Conservation (phyloP, 2,329 filamentous ascomycete species). For the Stagonosporopsis rhizophila region DNA sequence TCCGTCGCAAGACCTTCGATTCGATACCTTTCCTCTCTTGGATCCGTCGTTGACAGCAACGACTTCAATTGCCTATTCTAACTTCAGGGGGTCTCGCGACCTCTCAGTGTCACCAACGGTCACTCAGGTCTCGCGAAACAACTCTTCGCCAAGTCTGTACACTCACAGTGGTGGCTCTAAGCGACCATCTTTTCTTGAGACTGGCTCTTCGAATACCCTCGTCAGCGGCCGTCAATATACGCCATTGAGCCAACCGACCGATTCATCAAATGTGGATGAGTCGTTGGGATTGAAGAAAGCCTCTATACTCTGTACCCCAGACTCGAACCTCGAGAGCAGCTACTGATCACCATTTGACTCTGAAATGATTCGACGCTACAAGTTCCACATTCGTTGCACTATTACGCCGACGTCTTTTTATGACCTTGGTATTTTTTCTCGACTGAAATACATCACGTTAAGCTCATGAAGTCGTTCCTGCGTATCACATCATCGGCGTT, state of each 20-base stretch:
- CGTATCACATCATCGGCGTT: no score
- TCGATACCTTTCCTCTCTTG: conserved; percentile 32
- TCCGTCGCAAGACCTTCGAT: conserved; percentile 30
- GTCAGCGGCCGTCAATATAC: conserved; percentile 12
- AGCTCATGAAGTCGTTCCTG: neutral
- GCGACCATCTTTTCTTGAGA: neutral
- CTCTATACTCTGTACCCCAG: conserved; percentile 21
- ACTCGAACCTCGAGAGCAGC: conserved; percentile 24
- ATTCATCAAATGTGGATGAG: conserved; percentile 11
- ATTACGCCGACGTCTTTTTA: neutral
- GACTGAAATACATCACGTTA: neutral
- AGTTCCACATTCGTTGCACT: neutral
- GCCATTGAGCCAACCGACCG: conserved; percentile 13
- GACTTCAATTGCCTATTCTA: conserved; percentile 19
- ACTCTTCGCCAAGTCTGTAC: conserved; percentile 9
- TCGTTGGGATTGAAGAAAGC: neutral
- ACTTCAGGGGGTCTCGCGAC: conserved; percentile 30
- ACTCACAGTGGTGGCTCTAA: neutral
- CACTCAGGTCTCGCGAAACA: conserved; percentile 1
- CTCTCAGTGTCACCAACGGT: neutral
- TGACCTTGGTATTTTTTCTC: neutral
- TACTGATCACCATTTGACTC: conserved; percentile 14
- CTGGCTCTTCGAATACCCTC: conserved; percentile 1
- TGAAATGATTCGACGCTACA: neutral
- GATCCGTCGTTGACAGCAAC: conserved; percentile 26